A percentile compares a stretch with the other conserved stretches of the same genome.
Conservation (phyloP, 2,329 filamentous ascomycete species). For the Nothomitra cinnamomea region DNA sequence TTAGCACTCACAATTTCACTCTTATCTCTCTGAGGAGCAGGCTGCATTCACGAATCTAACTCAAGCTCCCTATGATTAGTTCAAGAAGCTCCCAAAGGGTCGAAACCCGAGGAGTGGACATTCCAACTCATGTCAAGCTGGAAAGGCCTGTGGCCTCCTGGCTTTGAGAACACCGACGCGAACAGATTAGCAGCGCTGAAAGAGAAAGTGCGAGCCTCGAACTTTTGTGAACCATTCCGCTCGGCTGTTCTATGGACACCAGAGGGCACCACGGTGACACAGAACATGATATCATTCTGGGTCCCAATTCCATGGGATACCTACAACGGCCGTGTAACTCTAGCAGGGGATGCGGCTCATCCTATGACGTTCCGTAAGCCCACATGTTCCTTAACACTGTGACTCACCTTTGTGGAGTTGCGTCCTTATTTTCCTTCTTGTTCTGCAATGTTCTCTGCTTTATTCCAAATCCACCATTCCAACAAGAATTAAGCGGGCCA, state of each 20-base stretch:
- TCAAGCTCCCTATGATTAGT: conserved; percentile 18
- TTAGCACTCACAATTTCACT: conserved; percentile 30
- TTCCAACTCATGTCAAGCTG: conserved; percentile 35
- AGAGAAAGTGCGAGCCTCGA: conserved; percentile 19
- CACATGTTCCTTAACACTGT: background rate
- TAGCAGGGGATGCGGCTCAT: conserved; percentile 39
- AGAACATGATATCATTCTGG: conserved; percentile 32
- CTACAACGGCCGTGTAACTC: conserved; percentile 23
- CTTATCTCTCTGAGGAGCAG: too few species aligned
- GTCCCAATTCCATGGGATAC: conserved; percentile 16
- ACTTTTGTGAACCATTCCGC: conserved; percentile 34
- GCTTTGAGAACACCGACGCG: conserved; percentile 11
- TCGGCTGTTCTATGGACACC: conserved; percentile 26
- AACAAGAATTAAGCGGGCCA: background rate
- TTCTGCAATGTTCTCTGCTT: background rate
- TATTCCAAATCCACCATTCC: background rate
- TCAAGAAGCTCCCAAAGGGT: conserved; percentile 29
- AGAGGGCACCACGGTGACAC: conserved; percentile 25
- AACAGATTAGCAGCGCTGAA: conserved; percentile 28
- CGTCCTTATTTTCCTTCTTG: background rate
- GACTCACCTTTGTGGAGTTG: background rate
- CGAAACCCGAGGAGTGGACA: conserved; percentile 22
- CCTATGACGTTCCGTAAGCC: conserved; percentile 38
- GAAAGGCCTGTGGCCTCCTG: conserved; percentile 19
- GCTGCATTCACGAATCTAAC: background rate